Evolutionary conservation across 1,284 basidiomycete species (phyloP).

Genomic region (Exobasidium rhododendri): DNA sequence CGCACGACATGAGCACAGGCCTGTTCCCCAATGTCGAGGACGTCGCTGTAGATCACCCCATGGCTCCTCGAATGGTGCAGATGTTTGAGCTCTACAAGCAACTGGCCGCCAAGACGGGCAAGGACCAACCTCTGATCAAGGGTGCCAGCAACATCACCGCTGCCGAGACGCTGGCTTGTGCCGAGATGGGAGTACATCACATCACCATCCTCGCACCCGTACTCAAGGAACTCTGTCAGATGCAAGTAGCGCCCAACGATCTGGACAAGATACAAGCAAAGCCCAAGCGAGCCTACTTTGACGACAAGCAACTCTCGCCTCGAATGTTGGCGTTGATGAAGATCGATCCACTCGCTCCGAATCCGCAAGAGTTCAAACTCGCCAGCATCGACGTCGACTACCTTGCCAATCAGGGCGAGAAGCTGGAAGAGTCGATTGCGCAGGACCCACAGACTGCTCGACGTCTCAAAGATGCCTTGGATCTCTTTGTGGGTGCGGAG

Average conservation of each 20-base stretch:
- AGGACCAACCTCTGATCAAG: conserved; percentile 29
- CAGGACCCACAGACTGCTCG: conserved; percentile 21
- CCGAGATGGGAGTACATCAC: conserved; percentile 24
- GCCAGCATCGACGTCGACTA: conserved; percentile 23
- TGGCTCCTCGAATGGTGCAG: conserved; percentile 30
- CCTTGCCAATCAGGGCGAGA: conserved; percentile 22
- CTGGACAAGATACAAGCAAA: background rate
- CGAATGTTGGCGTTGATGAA: conserved; percentile 17
- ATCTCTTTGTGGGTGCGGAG: conserved; percentile 29
- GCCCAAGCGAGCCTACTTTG: conserved; percentile 16
- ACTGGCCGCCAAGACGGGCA: conserved; percentile 22
- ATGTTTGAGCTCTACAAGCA: conserved; percentile 24
- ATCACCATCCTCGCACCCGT: conserved; percentile 22
- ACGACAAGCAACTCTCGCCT: conserved; percentile 11
- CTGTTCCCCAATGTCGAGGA: conserved; percentile 24
- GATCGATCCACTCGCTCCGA: conserved; percentile 22
- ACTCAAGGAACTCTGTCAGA: conserved; percentile 24
- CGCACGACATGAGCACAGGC: conserved; percentile 22
- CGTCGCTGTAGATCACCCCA: conserved; percentile 25
- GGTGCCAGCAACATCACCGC: conserved; percentile 28
- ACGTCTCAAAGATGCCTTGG: conserved; percentile 25
- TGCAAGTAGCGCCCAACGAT: conserved; percentile 14
- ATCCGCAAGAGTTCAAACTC: background rate
- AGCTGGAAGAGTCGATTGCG: conserved; percentile 22
- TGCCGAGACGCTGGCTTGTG: conserved; percentile 23